Evolutionary conservation across 2,329 filamentous ascomycete species (phyloP), one percentile per base, ranked within the genome.

Genomic region (Fusarium mundagurra): DNA sequence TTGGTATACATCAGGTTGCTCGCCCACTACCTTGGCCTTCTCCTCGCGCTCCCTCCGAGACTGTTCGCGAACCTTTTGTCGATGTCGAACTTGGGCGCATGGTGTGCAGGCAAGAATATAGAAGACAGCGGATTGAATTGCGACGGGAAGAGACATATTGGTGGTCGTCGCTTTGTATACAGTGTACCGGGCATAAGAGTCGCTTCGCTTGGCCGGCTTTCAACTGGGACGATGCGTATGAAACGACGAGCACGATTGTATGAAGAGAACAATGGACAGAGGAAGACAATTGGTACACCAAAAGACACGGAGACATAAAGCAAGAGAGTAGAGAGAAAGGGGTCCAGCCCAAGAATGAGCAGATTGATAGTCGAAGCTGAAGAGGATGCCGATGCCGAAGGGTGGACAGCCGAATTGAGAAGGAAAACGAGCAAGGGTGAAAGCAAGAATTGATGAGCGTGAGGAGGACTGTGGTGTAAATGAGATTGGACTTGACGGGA

Each of bases 71-170:
- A 92, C 88, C 81, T 92, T 92, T 76, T 92, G 90, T 72, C 91
- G 91, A 80, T 93, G 89, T 59, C 88, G 87, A 69, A 92, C 89
- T 75, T 93, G 90, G 64, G 91, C 88, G 84, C 95, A 98, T 83
- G 93, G 93, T 71, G 92, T 91, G 81, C 93, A 96, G 64, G 93
- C 92, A 68, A 93, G 85, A 75, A 94, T 87, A 85, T 94, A 94
- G 86, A 95, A 95, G 81, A 94, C 85, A 74, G 92, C 92, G 61
- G 93, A 95, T 82, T 94, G 93, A 38, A 94, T 85, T 78, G 90
- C 90, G 69, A 89, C 86, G 65, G 85, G 84, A 72, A 91, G 81
- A 71, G 84, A 85, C 84, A 85, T 85, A 53, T 66, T 70, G 79
- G 71, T 75, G 65, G 69, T 68, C 63, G 76, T 64, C 60, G 71